Evolutionary conservation across 2,329 filamentous ascomycete genomes (phyloP).

Genomic region (Dactylellina parvicollis): DNA sequence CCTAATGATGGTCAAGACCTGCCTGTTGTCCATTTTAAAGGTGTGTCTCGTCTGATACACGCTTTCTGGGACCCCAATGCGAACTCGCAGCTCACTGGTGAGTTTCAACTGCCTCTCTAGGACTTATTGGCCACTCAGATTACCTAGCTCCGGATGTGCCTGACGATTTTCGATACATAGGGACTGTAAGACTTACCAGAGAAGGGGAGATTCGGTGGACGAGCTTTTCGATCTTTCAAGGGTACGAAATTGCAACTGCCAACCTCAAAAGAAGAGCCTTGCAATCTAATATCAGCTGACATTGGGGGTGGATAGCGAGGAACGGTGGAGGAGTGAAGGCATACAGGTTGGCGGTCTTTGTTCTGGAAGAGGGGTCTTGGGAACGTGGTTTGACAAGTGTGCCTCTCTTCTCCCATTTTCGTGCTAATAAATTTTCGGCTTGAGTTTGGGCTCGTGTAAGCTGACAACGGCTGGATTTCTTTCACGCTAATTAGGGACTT

Average conservation of each 20-base stretch:
- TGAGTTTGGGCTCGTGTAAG: neutral
- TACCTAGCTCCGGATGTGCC: slow-evolving; percentile 20
- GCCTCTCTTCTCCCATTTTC: slow-evolving; percentile 45
- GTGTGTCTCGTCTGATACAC: slow-evolving; percentile 71
- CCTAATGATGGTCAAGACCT: slow-evolving; percentile 68
- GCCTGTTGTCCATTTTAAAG: slow-evolving; percentile 75
- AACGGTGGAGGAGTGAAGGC: slow-evolving; percentile 79
- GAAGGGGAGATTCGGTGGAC: slow-evolving; percentile 81
- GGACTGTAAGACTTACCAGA: slow-evolving; percentile 72
- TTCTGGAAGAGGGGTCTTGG: slow-evolving; percentile 74
- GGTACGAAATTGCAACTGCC: slow-evolving; percentile 59
- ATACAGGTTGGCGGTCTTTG: slow-evolving; percentile 76
- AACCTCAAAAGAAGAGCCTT: neutral
- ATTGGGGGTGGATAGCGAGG: slow-evolving; percentile 69
- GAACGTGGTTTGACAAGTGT: slow-evolving; percentile 81
- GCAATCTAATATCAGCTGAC: slow-evolving; percentile 58
- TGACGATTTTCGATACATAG: slow-evolving; percentile 59
- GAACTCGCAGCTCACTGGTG: slow-evolving; percentile 73
- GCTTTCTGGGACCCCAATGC: slow-evolving; percentile 74
- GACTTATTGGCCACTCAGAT: slow-evolving; percentile 33
- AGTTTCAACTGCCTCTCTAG: slow-evolving; percentile 58
- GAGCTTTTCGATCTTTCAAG: slow-evolving; percentile 71
- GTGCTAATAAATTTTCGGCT: neutral
- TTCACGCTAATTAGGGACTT: slow-evolving; percentile 67
- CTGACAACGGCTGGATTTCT: neutral